Percentiles rank a stretch among this genome's conserved stretches.
Conservation (phyloP, 164 flowering plant species). For the Tetrastigma voinierianum region DNA sequence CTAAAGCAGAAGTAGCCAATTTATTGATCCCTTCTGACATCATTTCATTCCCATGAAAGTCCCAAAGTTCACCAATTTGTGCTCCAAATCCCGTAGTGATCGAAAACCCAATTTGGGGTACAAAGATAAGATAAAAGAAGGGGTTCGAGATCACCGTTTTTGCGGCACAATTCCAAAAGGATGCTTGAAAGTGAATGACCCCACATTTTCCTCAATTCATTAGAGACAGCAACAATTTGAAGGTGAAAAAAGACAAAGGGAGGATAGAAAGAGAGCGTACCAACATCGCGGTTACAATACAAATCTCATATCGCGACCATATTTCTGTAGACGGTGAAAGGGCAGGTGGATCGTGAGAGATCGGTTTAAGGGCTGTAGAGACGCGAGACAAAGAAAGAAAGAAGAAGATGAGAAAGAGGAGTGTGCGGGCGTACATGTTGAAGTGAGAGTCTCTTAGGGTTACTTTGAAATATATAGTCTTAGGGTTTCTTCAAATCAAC, state of each 20-base stretch:
- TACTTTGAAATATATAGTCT: no score
- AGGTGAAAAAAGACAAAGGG: no score
- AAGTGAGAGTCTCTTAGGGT: no score
- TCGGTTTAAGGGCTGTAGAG: no score
- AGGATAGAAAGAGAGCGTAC: constrained; percentile 39
- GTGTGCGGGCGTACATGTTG: no score
- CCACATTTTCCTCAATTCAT: no score
- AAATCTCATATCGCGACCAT: constrained; percentile 17
- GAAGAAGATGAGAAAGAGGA: no score
- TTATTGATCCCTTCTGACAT: constrained; percentile 9
- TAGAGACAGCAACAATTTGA: no score
- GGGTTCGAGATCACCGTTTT: constrained; percentile 29
- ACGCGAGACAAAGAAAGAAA: no score
- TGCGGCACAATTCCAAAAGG: constrained; percentile 17
- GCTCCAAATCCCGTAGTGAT: constrained; percentile 25
- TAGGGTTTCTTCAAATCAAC: no score
- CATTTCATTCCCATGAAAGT: constrained; percentile 8
- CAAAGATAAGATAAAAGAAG: constrained; percentile 48
- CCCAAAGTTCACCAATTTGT: constrained; percentile 49
- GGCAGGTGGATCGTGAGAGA: no score
- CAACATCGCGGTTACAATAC: constrained; percentile 26
- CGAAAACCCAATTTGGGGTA: constrained; percentile 32
- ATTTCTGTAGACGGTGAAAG: constrained; percentile 12
- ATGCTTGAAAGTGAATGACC: constrained; percentile 19
- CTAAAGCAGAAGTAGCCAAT: constrained; percentile 26